phyloP scores from a whole-genome alignment of 371 early-diverging fungal genomes.

The Mortierella sp. region DNA sequence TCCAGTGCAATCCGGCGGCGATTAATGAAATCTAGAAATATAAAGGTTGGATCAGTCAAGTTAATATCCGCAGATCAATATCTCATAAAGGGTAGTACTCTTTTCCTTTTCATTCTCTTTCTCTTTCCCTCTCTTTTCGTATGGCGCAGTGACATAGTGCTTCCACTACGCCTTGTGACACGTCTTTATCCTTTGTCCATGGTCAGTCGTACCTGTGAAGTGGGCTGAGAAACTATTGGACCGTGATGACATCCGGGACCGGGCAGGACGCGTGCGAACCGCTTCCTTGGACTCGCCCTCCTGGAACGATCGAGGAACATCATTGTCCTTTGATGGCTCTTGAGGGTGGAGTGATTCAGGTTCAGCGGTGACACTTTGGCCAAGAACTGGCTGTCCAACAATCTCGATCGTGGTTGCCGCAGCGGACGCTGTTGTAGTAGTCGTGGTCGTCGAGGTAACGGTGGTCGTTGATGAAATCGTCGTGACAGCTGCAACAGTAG shows the following conservation, averaged over 20 bases:
- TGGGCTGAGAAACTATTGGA: constrained; percentile 51
- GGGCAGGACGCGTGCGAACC: constrained; percentile 15
- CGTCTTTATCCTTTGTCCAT: no score
- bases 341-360: no score
- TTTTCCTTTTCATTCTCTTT: background rate
- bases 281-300: constrained; percentile 10
- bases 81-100: background rate
- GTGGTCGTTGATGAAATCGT: background rate
- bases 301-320: no score
- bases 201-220: constrained; percentile 27
- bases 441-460: background rate
- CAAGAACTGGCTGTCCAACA: no score
- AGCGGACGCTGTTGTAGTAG: background rate
- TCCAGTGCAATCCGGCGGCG: constrained; percentile 44
- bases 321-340: background rate
- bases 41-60: background rate
- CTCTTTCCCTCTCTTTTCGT: background rate
- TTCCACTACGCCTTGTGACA: background rate
- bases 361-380: no score
- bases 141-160: background rate
- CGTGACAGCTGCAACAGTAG: background rate
- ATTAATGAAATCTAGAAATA: constrained; percentile 38
- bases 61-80: no score
- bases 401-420: no score
- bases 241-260: constrained; percentile 30